phyloP scores from a whole-genome alignment of 495 filamentous ascomycete species.

The Penicillium arizonense region DNA sequence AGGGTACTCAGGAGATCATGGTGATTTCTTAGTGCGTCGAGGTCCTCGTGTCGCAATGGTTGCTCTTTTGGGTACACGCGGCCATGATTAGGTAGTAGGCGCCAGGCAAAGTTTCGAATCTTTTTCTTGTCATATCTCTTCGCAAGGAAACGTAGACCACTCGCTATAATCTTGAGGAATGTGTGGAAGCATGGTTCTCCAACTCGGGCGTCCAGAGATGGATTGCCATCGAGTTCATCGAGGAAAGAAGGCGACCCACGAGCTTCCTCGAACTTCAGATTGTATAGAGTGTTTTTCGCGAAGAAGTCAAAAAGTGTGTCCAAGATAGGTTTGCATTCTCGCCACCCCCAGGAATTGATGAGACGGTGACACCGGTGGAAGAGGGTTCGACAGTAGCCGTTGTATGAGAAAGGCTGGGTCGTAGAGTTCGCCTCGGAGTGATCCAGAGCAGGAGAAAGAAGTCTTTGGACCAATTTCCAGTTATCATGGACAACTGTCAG shows the following conservation, averaged over 20 bases:
- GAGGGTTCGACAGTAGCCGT: conserved; percentile 73
- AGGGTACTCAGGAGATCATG: conserved; percentile 89
- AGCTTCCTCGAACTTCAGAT: conserved; percentile 74
- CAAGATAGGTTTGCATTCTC: conserved; percentile 72
- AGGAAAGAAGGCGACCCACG: conserved; percentile 77
- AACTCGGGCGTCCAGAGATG: conserved; percentile 56
- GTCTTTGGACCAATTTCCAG: conserved; percentile 66
- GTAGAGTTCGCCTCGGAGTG: conserved; percentile 57
- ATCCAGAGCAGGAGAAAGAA: conserved; percentile 64
- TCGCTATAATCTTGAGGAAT: conserved; percentile 80
- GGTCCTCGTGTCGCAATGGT: conserved; percentile 65
- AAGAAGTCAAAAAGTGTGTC: conserved; percentile 90
- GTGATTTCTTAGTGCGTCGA: conserved; percentile 89
- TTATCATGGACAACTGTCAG: conserved; percentile 58
- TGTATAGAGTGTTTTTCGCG: conserved; percentile 66
- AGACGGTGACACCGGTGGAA: conserved; percentile 77
- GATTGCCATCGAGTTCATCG: conserved; percentile 62
- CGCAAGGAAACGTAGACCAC: conserved; percentile 62
- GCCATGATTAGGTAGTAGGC: conserved; percentile 85
- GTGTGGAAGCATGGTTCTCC: conserved; percentile 90
- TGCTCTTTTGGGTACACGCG: conserved; percentile 84
- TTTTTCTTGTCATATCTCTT: conserved; percentile 63
- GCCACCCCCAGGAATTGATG: conserved; percentile 83
- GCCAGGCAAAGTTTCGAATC: conserved; percentile 71
- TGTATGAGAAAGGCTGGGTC: conserved; percentile 63